Percentiles rank a stretch among this genome's conserved stretches.
Evolutionary conservation across 148 eudicot genomes (phyloP).

Genomic region (Vaccinium macrocarpon): DNA sequence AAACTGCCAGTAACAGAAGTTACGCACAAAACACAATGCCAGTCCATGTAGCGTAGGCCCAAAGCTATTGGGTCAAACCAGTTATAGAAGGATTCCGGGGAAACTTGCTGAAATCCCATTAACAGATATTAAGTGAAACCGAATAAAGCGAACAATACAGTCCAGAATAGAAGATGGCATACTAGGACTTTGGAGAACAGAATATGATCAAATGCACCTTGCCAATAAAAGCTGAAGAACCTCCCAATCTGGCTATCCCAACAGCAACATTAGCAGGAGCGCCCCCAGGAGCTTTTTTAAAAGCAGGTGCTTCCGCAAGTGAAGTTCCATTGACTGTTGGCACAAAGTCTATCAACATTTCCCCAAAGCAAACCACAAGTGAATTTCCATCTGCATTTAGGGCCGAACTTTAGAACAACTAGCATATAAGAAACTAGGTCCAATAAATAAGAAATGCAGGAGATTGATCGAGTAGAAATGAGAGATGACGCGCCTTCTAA

Average conservation of each 20-base stretch:
- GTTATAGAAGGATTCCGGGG: background rate
- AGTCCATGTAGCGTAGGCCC: background rate
- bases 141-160: background rate
- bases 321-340: conserved; percentile 77
- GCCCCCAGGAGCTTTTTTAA: conserved; percentile 90
- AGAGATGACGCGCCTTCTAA: background rate
- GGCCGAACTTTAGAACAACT: conserved; percentile 23
- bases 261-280: conserved; percentile 99
- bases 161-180: background rate
- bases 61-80: background rate
- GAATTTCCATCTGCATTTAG: conserved; percentile 39
- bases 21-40: background rate
- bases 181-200: background rate
- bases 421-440: background rate
- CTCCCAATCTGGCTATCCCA: conserved; percentile 76
- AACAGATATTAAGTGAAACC: background rate
- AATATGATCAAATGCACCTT: conserved; percentile 43
- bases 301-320: conserved; percentile 86
- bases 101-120: conserved; percentile 1
- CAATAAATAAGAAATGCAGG: background rate
- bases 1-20: background rate
- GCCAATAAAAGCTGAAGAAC: conserved; percentile 85
- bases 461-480: conserved; percentile 13
- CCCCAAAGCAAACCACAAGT: conserved; percentile 89
- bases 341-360: conserved; percentile 89